Percentiles rank a stretch among this genome's conserved stretches.
Conservation (phyloP, 331 rosid species). For the Telfairia occidentalis region DNA sequence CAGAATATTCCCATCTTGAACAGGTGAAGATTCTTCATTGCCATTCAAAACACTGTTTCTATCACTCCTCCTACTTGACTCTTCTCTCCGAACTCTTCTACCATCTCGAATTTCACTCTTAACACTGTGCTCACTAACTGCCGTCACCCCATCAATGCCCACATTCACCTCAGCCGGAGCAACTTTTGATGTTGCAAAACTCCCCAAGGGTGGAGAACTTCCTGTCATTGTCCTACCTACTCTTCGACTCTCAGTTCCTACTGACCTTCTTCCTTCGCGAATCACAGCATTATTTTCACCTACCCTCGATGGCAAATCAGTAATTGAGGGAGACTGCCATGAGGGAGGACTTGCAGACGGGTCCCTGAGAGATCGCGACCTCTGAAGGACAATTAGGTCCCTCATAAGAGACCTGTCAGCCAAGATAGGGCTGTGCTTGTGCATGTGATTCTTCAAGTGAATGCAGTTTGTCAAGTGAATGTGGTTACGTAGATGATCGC, state of each 20-base stretch:
- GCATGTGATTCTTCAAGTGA: slow-evolving; percentile 99
- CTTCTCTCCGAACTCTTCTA: slow-evolving; percentile 62
- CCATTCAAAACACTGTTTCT: slow-evolving; percentile 42
- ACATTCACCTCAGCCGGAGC: slow-evolving; percentile 50
- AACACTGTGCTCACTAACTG: slow-evolving; percentile 42
- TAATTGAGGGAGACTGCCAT: slow-evolving; percentile 86
- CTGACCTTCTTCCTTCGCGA: slow-evolving; percentile 71
- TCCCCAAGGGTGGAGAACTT: slow-evolving; percentile 54
- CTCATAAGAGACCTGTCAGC: slow-evolving; percentile 86
- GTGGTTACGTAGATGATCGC: slow-evolving; percentile 94
- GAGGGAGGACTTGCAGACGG: slow-evolving; percentile 98
- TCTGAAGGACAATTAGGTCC: slow-evolving; percentile 82
- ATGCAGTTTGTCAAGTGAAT: slow-evolving; percentile 96
- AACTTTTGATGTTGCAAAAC: slow-evolving; percentile 49
- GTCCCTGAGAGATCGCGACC: slow-evolving; percentile 84
- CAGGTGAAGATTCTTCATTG: slow-evolving; percentile 38
- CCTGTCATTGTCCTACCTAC: slow-evolving; percentile 53
- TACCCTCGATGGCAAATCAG: slow-evolving; percentile 53
- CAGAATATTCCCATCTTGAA: slow-evolving; percentile 34
- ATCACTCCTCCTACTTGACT: slow-evolving; percentile 54
- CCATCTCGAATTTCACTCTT: slow-evolving; percentile 50
- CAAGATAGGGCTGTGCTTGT: slow-evolving; percentile 85
- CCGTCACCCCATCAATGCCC: slow-evolving; percentile 32
- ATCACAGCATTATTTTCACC: slow-evolving; percentile 42
- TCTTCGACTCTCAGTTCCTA: slow-evolving; percentile 54